Evolutionary conservation across 345 rosid genomes (phyloP).

Genomic region (Hevea brasiliensis): DNA sequence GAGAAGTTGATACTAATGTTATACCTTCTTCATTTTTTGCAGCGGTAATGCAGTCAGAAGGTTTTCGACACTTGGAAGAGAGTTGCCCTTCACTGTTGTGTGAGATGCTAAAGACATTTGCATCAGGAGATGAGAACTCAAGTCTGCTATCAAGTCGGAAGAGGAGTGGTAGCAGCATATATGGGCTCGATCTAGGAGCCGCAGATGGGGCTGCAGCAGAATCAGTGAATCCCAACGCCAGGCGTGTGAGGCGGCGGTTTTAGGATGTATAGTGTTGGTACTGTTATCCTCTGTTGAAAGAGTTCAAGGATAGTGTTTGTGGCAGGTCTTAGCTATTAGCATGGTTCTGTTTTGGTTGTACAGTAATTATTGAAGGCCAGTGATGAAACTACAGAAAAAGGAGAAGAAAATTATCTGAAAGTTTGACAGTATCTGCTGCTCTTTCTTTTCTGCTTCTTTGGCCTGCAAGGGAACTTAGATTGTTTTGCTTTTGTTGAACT

Average conservation of each 20-base stretch:
- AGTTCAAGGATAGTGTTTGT: background rate
- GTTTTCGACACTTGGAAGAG: constrained; percentile 80
- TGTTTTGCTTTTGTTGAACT: too few species aligned
- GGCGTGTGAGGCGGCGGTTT: constrained; percentile 67
- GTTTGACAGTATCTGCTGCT: background rate
- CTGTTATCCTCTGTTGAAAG: background rate
- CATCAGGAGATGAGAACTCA: constrained; percentile 65
- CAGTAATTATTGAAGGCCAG: background rate
- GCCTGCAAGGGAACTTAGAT: background rate
- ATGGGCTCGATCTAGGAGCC: constrained; percentile 55
- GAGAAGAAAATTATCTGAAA: background rate
- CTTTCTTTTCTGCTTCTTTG: background rate
- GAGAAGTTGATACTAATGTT: background rate
- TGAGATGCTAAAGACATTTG: constrained; percentile 74
- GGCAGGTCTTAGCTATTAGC: background rate
- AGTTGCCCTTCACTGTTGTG: constrained; percentile 79
- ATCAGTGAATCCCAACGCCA: constrained; percentile 55
- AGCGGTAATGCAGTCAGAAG: constrained; percentile 96
- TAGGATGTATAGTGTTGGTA: constrained; percentile 22
- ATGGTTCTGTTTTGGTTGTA: too few species aligned
- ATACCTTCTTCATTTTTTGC: constrained; percentile 24
- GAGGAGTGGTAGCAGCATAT: constrained; percentile 77
- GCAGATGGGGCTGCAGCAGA: constrained; percentile 50
- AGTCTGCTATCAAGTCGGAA: constrained; percentile 56
- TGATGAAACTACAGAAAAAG: background rate